Evolutionary conservation across 2,329 filamentous ascomycete genomes (phyloP).

Genomic region (Fusarium sp.): DNA sequence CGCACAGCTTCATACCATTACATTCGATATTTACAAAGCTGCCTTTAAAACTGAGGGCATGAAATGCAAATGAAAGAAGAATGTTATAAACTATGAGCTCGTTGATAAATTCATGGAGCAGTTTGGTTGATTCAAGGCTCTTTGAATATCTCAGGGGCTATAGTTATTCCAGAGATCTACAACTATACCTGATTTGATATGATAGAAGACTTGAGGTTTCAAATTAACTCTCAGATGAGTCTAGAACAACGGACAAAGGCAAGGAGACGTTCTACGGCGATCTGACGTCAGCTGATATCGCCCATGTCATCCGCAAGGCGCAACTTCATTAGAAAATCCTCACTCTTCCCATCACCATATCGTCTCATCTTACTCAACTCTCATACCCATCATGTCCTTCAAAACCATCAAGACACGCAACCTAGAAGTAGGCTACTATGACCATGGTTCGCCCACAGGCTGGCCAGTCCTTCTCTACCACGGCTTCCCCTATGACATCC

Average conservation of each 20-base stretch:
- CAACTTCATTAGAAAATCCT: not conserved
- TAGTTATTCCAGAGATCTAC: not conserved
- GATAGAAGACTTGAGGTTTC: not conserved
- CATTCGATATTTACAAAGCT: not conserved
- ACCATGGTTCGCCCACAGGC: not conserved
- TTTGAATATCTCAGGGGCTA: not conserved
- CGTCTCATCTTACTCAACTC: not conserved
- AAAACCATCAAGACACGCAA: not conserved
- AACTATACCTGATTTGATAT: not conserved
- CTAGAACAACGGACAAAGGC: fast-evolving
- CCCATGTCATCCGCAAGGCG: conserved; percentile 5
- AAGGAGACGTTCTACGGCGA: not conserved
- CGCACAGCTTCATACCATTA: not conserved
- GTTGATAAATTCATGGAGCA: not conserved
- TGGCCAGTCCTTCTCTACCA: conserved; percentile 17
- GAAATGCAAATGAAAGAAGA: not conserved
- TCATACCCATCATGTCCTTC: not conserved
- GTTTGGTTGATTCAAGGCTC: too few species aligned
- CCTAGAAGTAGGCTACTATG: conserved; percentile 3
- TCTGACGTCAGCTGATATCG: not conserved
- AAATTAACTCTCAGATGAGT: not conserved
- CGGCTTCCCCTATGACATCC: conserved; percentile 13
- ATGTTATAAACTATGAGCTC: not conserved
- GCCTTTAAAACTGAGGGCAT: not conserved
- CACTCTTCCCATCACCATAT: not conserved